Conservation (phyloP, 371 early-diverging fungal species). For the Umbelopsis sp. region DNA sequence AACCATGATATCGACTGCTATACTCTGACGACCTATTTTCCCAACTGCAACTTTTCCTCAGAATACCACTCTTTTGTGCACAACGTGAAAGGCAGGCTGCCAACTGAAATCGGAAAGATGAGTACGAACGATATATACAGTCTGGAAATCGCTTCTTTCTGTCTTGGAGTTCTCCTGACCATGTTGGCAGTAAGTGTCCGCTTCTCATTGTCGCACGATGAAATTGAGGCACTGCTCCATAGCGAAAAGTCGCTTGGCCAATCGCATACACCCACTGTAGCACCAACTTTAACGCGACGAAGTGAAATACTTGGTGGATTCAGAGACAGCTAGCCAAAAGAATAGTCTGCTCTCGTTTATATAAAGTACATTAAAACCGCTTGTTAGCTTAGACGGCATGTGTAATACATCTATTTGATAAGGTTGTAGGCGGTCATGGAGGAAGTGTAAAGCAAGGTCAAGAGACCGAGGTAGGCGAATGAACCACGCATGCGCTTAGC, state of each 20-base stretch:
- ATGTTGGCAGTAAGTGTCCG: neutral
- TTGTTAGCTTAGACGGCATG: neutral
- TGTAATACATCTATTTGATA: neutral
- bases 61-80: neutral
- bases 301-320: neutral
- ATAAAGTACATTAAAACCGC: neutral
- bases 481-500: constrained; percentile 46
- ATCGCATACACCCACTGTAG: neutral
- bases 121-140: neutral
- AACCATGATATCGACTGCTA: neutral
- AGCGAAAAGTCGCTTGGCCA: neutral
- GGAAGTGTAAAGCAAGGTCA: constrained; percentile 48
- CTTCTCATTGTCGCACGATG: neutral
- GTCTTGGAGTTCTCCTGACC: neutral
- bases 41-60: neutral
- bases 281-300: neutral
- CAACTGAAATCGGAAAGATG: neutral
- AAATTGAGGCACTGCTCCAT: neutral
- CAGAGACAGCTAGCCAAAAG: too few relatives aligned
- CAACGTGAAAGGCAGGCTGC: neutral
- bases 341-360: neutral
- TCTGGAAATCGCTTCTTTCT: neutral
- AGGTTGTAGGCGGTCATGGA: constrained; percentile 29
- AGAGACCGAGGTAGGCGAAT: constrained; percentile 47
- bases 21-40: neutral